Conservation (phyloP, 2,329 filamentous ascomycete genomes). For the Capronia americana region DNA sequence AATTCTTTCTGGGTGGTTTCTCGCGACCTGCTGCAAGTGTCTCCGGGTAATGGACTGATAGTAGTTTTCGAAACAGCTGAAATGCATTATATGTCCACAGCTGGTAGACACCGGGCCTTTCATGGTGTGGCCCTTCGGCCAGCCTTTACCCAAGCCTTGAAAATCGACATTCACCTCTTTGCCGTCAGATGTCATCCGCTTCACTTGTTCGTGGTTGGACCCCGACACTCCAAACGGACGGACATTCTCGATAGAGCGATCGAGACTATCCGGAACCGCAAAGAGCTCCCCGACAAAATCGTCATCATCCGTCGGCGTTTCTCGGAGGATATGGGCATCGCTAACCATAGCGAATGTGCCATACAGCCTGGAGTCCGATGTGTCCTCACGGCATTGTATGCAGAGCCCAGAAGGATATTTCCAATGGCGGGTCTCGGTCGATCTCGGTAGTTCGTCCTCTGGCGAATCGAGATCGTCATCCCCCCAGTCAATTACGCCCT, state of each 20-base stretch:
- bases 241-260: conserved; percentile 80
- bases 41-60: conserved; percentile 81
- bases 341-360: conserved; percentile 91
- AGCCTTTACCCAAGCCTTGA: conserved; percentile 87
- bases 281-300: conserved; percentile 85
- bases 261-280: conserved; percentile 78
- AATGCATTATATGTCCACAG: conserved; percentile 99
- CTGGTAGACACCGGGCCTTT: conserved; percentile 84
- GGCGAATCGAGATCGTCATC: conserved; percentile 76
- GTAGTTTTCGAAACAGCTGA: conserved; percentile 91
- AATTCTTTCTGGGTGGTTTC: conserved; percentile 87
- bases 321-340: conserved; percentile 82
- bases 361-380: conserved; percentile 84
- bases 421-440: conserved; percentile 74
- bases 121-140: conserved; percentile 70
- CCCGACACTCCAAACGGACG: conserved; percentile 90
- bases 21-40: conserved; percentile 89
- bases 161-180: conserved; percentile 74
- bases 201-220: conserved; percentile 79
- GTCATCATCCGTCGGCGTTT: conserved; percentile 80
- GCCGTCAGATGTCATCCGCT: conserved; percentile 76
- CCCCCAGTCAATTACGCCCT: conserved; percentile 87
- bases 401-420: conserved; percentile 93
- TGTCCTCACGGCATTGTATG: conserved; percentile 95
- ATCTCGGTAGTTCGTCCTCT: conserved; percentile 56